Evolutionary conservation across 2,329 filamentous ascomycete species (phyloP), one percentile per base, ranked within the genome.

Genomic region (Penicillium sp.): DNA sequence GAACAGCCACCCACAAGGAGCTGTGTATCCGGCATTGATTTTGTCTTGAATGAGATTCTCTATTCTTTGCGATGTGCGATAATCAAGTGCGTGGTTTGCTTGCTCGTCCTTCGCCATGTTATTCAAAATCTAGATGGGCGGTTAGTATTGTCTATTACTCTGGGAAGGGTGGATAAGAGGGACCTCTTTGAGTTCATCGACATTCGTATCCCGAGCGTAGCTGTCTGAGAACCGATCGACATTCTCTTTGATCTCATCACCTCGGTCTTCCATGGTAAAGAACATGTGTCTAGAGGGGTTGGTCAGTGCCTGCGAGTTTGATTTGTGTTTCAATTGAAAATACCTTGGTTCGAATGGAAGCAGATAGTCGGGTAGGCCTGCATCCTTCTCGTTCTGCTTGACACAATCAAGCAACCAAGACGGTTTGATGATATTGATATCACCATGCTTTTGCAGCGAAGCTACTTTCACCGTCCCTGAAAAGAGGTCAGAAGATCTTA

Each of bases 381-480:
- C 69, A 63, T 87, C 84, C 43, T 73, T 68, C 61, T 87, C 81
- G 45, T 78, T 80, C 57, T 82, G 82, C 31, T 83, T 82, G 33
- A 96, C 80, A 66, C 91, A 95, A 71, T 98, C 92, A 27, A 90
- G 79, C 2, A 98, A 77, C 95, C 95, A 99, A 6, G 80, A 82
- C 0, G 93, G 90, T 22, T 86, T 85, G 55, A 98, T 81, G 50
- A 99, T 88, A 63, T 91, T 87, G 7, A 84, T 81, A 0, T 84
- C 79, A 3, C 86, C 88, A 6, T 79, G 81, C 67, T 95, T 96
- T 59, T 91, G 86, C 9, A 97, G 75, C 10, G 90, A 92, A 1
- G 90, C 90, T 1, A 93, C 92, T 68, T 93, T 93, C 63, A 98
- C 87, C 0, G 84, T 80, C 48, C 77, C 75, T 78, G 50, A 4